Conservation (phyloP, 176 grass and related monocot species). For the Chrysopogon serrulatus region DNA sequence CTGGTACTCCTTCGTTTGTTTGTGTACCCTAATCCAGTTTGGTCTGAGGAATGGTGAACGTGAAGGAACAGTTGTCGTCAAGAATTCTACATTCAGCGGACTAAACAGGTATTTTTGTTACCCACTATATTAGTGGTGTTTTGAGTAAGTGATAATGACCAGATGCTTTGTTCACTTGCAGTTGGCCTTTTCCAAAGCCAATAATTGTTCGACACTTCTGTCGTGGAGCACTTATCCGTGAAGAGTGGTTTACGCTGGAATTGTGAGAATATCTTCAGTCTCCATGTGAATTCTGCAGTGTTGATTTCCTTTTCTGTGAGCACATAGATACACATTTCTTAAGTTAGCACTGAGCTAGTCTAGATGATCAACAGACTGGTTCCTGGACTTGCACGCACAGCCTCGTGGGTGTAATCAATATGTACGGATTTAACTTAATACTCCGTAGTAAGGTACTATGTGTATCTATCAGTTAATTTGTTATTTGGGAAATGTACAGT, state of each 20-base stretch:
- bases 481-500: no score
- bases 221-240: neutral
- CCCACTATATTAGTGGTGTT: neutral
- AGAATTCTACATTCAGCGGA: neutral
- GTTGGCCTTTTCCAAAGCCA: neutral
- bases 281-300: no score
- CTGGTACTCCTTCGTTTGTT: neutral
- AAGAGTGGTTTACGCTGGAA: neutral
- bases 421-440: no score
- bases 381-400: no score
- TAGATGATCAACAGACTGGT: no score
- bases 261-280: no score
- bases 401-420: no score
- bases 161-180: neutral
- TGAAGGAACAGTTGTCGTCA: neutral
- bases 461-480: no score
- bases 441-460: no score
- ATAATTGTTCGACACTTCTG: neutral
- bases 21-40: neutral
- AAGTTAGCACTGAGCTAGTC: no score
- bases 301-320: no score
- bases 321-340: no score
- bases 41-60: neutral
- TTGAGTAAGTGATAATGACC: neutral
- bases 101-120: neutral